These are phyloP conservation scores for Apophysomyces variabilis DNA, from an alignment of 371 early-diverging fungal genomes.

Conservation along the genomic window DNA sequence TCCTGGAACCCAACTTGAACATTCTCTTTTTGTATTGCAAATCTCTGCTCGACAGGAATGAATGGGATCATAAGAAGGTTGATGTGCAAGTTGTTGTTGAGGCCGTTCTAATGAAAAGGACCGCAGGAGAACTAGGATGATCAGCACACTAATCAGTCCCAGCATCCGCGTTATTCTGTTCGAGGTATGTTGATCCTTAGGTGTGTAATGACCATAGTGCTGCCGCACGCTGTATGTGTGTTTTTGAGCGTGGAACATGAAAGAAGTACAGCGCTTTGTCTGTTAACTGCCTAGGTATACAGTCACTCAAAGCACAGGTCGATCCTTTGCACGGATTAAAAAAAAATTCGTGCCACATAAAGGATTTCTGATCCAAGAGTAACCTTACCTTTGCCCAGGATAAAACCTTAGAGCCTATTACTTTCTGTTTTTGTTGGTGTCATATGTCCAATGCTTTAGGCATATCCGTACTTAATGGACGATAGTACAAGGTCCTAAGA, in stretches of 20 bases:
- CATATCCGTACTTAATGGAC: too few relatives aligned
- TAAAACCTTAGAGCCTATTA: too few relatives aligned
- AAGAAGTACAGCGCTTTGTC: too few relatives aligned
- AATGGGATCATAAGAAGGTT: conserved; percentile 22
- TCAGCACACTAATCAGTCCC: neutral
- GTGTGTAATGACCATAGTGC: neutral
- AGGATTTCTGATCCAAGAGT: too few relatives aligned
- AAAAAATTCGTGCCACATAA: too few relatives aligned
- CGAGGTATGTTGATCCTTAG: neutral
- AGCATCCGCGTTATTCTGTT: neutral
- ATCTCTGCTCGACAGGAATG: conserved; percentile 23
- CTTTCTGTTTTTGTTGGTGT: too few relatives aligned
- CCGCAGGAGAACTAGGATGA: neutral
- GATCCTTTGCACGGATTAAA: too few relatives aligned
- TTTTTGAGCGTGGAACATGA: conserved; percentile 2
- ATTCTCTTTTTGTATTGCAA: conserved; percentile 31
- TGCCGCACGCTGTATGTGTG: neutral
- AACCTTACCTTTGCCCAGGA: too few relatives aligned
- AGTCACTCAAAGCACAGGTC: too few relatives aligned
- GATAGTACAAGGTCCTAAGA: too few relatives aligned
- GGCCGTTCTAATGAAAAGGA: conserved; percentile 11
- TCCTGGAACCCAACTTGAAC: conserved; percentile 34
- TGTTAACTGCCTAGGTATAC: too few relatives aligned
- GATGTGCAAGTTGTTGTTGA: conserved; percentile 16
- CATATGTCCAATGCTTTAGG: too few relatives aligned